Conservation (phyloP, 208 protist genomes). For the Acanthamoeba sp. region DNA sequence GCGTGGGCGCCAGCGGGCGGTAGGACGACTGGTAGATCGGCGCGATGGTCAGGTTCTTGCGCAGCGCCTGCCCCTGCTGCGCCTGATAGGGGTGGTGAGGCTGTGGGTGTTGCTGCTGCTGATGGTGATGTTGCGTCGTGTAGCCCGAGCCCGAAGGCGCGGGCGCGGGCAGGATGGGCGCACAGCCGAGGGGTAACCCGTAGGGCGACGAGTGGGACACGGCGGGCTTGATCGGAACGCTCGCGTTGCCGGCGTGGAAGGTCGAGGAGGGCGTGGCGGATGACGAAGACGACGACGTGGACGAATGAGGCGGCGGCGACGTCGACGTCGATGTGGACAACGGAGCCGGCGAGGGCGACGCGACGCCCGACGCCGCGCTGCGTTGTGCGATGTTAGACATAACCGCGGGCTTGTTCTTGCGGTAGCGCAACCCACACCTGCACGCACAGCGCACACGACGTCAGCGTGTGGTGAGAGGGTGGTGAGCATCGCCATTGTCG, state of each 20-base stretch:
- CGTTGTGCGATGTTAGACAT: background rate
- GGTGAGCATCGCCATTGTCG: no score
- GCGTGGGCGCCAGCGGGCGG: no score
- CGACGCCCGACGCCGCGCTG: background rate
- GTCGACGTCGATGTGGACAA: background rate
- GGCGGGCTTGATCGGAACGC: background rate
- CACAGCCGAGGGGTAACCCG: background rate
- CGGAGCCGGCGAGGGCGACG: background rate
- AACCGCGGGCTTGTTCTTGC: constrained; percentile 34
- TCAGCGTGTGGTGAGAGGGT: background rate
- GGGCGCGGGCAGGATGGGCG: background rate
- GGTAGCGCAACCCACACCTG: constrained; percentile 15
- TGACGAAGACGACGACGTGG: background rate
- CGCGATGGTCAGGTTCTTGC: background rate
- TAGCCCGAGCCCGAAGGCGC: background rate
- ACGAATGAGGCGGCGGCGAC: background rate
- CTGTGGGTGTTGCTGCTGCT: background rate
- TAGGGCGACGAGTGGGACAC: background rate
- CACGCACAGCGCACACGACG: background rate
- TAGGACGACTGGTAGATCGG: background rate
- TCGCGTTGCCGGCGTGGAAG: background rate
- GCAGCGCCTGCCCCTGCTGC: background rate
- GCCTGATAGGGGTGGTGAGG: background rate
- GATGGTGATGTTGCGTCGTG: no score
- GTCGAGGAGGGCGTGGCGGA: background rate